These are phyloP conservation scores for Starmerella floricola DNA, from an alignment of 805 yeast genomes.

Conservation along the genomic window DNA sequence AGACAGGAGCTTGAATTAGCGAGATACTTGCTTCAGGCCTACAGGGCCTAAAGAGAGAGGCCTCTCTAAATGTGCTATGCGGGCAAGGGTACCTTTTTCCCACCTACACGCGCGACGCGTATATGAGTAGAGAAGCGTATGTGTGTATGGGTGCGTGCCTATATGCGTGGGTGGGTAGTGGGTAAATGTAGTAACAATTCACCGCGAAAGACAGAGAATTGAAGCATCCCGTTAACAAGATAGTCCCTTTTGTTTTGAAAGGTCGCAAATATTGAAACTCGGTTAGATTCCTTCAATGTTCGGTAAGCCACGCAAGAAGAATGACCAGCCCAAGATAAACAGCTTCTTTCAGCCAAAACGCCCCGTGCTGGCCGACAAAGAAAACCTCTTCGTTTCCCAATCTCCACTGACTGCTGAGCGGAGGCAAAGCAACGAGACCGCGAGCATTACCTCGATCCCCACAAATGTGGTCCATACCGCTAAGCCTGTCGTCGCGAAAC, in stretches of 20 bases:
- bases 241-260: too few relatives aligned
- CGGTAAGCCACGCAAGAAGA: constrained; percentile 1
- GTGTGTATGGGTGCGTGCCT: too few relatives aligned
- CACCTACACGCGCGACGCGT: too few relatives aligned
- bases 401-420: neutral
- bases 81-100: too few relatives aligned
- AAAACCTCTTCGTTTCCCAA: constrained; percentile 1
- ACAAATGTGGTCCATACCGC: neutral
- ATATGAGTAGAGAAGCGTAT: too few relatives aligned
- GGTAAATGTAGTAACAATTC: too few relatives aligned
- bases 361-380: neutral
- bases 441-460: neutral
- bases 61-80: too few relatives aligned
- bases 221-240: too few relatives aligned
- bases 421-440: neutral
- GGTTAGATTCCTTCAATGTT: neutral
- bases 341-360: constrained; percentile 1
- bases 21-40: neutral
- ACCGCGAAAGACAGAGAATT: too few relatives aligned
- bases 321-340: constrained; percentile 4
- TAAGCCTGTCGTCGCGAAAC: neutral
- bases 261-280: too few relatives aligned
- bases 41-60: too few relatives aligned
- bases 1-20: neutral
- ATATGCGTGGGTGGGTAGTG: too few relatives aligned